Conservation (phyloP, 208 protist species). For the Sergeia podlipaevii region DNA sequence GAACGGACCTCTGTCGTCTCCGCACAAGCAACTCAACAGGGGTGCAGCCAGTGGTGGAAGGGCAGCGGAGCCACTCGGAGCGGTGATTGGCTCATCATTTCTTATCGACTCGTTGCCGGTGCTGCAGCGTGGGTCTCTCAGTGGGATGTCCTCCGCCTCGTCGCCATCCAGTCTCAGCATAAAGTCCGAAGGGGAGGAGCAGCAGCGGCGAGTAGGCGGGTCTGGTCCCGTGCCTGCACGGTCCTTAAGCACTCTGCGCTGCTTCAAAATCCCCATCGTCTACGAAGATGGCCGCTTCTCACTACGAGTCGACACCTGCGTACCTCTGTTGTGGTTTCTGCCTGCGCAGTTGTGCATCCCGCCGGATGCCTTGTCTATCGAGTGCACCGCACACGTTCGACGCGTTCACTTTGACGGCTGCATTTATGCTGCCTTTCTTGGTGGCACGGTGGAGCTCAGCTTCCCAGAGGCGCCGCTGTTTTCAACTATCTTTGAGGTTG, state of each 20-base stretch:
- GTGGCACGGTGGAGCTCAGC: slow-evolving; percentile 47
- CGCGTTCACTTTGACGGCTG: slow-evolving; percentile 49
- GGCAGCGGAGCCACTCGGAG: too few species aligned
- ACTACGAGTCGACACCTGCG: slow-evolving; percentile 41
- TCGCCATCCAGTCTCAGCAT: background rate
- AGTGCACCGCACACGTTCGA: slow-evolving; percentile 40
- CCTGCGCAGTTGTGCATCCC: slow-evolving; percentile 45
- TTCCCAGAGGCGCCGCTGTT: slow-evolving; percentile 67
- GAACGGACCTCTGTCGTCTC: too few species aligned
- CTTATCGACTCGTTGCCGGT: too few species aligned
- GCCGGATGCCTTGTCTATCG: slow-evolving; percentile 59
- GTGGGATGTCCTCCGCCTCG: too few species aligned
- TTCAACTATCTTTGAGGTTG: slow-evolving; percentile 45
- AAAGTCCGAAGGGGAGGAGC: background rate
- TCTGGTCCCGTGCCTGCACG: background rate
- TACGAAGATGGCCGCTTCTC: slow-evolving; percentile 74
- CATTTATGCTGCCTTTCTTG: slow-evolving; percentile 56
- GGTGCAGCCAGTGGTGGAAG: too few species aligned
- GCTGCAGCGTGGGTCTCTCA: too few species aligned
- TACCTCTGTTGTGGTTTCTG: slow-evolving; percentile 50
- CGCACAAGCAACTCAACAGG: too few species aligned
- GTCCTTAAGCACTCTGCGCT: slow-evolving; percentile 32
- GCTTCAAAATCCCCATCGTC: slow-evolving; percentile 55
- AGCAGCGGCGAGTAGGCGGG: background rate
- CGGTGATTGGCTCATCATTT: too few species aligned